Evolutionary conservation across 1,284 basidiomycete genomes (phyloP), one percentile per base, ranked within the genome.

Genomic region (Puccinia polysora): DNA sequence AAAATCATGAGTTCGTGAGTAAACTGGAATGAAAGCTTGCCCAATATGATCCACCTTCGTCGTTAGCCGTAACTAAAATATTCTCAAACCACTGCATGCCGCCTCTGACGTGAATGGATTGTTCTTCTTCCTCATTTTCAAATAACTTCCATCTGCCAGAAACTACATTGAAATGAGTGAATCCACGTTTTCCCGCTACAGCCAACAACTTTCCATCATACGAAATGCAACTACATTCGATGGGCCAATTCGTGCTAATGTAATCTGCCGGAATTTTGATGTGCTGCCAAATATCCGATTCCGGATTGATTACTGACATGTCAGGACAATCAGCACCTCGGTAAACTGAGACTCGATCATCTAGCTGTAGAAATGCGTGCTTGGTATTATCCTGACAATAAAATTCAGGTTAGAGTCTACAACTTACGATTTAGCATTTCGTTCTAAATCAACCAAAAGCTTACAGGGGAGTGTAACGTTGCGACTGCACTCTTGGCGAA

Each of bases 241-340:
- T 88, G 0, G 96, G 96, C 91, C 95, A 97, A 77, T 98, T 96
- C 14, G 86, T 84, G 0, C 91, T 86, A 45, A 97, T 82, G 80
- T 98, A 99, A 23, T 83, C 82, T 76, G 89, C 86, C 0, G 96
- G 96, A n/a, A 98, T 86, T 87, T 90, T 73, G 62, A 97, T 89
- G 81, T 91, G 89, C 76, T 97, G 91, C 92, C 94, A 97, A 7
- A 97, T 92, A 77, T 97, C 95, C 2, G 91, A 91, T 78, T 97
- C 94, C n/a, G 95, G 95, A 78, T 97, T 97, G 79, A 98, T 97
- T 59, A 98, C 88, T 78, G 91, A 94, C 87, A 96, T 89, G 78
- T 98, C 95, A 7, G 92, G 93, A 80, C 97, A 93, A 80, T 98
- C 95, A 23, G 91, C 90, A 2, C 96, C 95, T 73, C 96, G 86